Percentiles rank a stretch among this genome's conserved stretches.
Conservation (phyloP, 768 basidiomycete species). For the Porphyrellus cyaneotinctus region DNA sequence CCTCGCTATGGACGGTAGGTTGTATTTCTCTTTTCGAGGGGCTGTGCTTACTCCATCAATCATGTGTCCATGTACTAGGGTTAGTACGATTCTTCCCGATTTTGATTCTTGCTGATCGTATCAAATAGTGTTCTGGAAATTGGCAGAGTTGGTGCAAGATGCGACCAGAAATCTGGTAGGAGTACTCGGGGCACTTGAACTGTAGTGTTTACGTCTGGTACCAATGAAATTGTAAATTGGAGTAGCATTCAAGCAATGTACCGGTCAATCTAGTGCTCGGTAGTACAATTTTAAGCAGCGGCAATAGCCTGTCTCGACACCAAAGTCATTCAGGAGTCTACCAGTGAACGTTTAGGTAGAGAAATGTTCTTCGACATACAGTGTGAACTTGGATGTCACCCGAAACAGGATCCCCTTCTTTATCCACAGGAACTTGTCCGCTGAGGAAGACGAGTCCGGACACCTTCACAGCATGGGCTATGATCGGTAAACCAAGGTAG, state of each 20-base stretch:
- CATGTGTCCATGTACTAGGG: constrained; percentile 13
- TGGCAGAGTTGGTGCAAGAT: constrained; percentile 38
- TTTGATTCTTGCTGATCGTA: constrained; percentile 8
- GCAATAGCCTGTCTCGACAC: constrained; percentile 73
- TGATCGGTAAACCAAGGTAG: neutral
- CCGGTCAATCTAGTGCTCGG: neutral
- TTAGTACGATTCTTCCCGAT: constrained; percentile 6
- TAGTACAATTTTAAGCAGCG: constrained; percentile 22
- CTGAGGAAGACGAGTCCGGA: constrained; percentile 59
- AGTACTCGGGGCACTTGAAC: constrained; percentile 25
- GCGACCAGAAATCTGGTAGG: constrained; percentile 33
- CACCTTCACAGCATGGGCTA: constrained; percentile 55
- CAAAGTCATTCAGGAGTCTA: constrained; percentile 62
- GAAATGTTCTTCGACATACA: constrained; percentile 31
- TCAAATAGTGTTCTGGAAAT: constrained; percentile 34
- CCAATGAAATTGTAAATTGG: neutral
- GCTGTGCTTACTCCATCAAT: neutral
- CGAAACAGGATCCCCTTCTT: constrained; percentile 43
- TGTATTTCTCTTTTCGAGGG: neutral
- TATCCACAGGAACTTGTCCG: constrained; percentile 54
- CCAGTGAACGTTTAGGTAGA: constrained; percentile 44
- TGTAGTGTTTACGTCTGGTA: neutral
- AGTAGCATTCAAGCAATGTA: neutral
- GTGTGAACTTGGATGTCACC: constrained; percentile 62
- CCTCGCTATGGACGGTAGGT: constrained; percentile 71